Evolutionary conservation across 768 basidiomycete genomes (phyloP).

Genomic region (Mycena floridula): DNA sequence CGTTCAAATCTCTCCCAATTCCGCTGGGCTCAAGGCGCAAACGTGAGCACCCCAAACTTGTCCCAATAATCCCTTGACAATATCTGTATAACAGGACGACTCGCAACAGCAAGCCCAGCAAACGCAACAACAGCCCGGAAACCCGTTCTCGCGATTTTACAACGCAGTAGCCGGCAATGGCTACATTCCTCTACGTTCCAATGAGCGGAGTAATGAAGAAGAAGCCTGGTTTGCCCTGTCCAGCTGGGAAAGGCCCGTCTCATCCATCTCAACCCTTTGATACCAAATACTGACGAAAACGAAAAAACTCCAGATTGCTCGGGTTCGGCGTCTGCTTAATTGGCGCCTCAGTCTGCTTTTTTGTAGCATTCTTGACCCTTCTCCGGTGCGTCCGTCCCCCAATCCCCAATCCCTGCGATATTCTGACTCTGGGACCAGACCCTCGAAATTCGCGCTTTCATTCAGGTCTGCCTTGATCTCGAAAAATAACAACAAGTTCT

Average conservation of each 20-base stretch:
- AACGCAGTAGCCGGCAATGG: constrained; percentile 74
- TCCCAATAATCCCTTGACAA: too few species aligned
- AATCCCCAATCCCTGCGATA: constrained; percentile 2
- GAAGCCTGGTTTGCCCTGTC: constrained; percentile 92
- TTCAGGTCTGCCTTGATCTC: constrained; percentile 52
- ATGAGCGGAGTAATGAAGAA: constrained; percentile 84
- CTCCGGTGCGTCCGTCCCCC: constrained; percentile 30
- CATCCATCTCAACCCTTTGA: not conserved
- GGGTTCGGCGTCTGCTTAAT: constrained; percentile 87
- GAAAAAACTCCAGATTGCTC: constrained; percentile 49
- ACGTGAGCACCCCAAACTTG: too few species aligned
- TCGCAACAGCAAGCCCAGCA: constrained; percentile 41
- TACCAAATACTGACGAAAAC: constrained; percentile 2
- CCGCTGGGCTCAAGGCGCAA: constrained; percentile 73
- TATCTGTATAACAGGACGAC: too few species aligned
- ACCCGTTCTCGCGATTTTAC: constrained; percentile 86
- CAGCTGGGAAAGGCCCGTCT: constrained; percentile 82
- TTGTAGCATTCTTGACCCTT: constrained; percentile 81
- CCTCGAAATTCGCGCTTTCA: constrained; percentile 86
- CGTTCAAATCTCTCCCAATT: constrained; percentile 76
- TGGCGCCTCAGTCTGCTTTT: constrained; percentile 92
- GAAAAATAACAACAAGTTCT: not conserved
- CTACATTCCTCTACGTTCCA: constrained; percentile 86
- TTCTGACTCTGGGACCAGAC: constrained; percentile 39
- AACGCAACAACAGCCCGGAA: constrained; percentile 26